Percentiles rank a stretch among this genome's conserved stretches.
Conservation (phyloP, 148 eudicot species). For the Fallopia convolvulus region DNA sequence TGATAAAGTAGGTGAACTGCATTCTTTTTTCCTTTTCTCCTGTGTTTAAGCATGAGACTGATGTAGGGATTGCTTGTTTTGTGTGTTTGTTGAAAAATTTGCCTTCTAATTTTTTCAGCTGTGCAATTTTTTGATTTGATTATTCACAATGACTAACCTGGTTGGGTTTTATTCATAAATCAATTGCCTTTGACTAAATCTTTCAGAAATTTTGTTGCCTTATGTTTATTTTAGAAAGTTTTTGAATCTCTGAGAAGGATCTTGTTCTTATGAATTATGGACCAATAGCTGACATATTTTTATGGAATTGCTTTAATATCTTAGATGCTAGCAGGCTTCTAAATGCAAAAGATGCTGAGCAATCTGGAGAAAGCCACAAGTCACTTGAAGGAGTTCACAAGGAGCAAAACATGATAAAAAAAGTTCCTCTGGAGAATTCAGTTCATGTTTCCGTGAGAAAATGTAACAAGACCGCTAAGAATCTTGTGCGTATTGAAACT, state of each 20-base stretch:
- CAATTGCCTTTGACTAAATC: background rate
- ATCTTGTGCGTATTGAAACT: conserved; percentile 53
- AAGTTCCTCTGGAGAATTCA: conserved; percentile 34
- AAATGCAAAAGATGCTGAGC: conserved; percentile 20
- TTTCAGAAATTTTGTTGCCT: background rate
- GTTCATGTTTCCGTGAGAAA: conserved; percentile 45
- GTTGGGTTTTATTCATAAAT: background rate
- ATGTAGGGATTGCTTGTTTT: background rate
- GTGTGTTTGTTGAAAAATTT: background rate
- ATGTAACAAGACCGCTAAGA: conserved; percentile 49
- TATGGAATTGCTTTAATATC: background rate
- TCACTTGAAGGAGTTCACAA: conserved; percentile 51
- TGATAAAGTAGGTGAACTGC: too few species aligned
- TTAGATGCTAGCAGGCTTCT: background rate
- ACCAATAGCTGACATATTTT: background rate
- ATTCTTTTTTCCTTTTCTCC: too few species aligned
- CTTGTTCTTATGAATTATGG: background rate
- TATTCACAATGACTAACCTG: background rate
- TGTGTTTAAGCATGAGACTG: background rate
- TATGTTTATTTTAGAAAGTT: background rate
- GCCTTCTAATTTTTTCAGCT: background rate
- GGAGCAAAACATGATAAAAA: conserved; percentile 52
- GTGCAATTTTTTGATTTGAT: background rate
- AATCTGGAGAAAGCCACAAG: conserved; percentile 19
- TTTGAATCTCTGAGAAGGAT: background rate